Evolutionary conservation across 2,329 filamentous ascomycete genomes (phyloP).

Genomic region (Aspergillus piperis): DNA sequence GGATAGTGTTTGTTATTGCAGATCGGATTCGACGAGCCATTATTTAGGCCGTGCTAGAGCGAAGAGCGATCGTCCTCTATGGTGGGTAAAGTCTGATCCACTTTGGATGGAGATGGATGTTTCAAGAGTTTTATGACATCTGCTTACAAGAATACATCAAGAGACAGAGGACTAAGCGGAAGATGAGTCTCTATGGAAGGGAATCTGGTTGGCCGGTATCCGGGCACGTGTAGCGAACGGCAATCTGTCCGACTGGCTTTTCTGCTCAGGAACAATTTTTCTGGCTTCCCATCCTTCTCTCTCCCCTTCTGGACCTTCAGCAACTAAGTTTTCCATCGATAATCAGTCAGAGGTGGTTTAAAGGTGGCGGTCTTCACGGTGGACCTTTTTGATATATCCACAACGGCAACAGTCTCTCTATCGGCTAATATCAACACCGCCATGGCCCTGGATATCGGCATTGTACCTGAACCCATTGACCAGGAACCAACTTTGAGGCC

Average conservation of each 20-base stretch:
- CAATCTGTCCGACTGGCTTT: background rate
- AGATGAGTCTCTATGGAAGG: background rate
- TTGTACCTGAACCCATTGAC: background rate
- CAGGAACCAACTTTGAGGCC: background rate
- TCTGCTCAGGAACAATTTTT: background rate
- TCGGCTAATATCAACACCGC: background rate
- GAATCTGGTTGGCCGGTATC: background rate
- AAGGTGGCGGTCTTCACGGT: background rate
- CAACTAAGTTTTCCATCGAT: background rate
- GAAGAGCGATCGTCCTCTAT: background rate
- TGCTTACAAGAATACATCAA: background rate
- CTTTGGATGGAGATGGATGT: background rate
- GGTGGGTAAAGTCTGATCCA: background rate
- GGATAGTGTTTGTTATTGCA: background rate
- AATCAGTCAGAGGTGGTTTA: background rate
- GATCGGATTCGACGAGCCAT: conserved; percentile 13
- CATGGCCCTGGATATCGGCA: background rate
- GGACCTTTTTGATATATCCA: background rate
- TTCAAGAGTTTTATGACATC: background rate
- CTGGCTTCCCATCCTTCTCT: no score
- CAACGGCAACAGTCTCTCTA: background rate
- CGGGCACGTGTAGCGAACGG: background rate
- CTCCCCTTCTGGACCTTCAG: background rate
- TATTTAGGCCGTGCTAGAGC: background rate
- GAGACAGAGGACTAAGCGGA: background rate